A percentile compares a stretch with the other conserved stretches of the same genome.
phyloP scores from a whole-genome alignment of 805 yeast species.

The Candida germanica region DNA sequence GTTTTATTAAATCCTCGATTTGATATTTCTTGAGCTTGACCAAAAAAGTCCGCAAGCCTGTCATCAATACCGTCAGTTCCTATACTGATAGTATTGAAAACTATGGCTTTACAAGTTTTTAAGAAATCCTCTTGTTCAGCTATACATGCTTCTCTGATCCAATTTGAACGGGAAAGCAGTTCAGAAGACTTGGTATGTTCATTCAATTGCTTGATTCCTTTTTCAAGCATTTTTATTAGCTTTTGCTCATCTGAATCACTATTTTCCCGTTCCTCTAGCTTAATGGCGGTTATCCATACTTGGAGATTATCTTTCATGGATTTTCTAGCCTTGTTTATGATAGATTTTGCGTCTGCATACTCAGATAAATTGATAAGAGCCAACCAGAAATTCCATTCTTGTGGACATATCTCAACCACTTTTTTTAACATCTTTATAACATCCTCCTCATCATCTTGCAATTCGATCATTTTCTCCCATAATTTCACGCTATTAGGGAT shows the following conservation, averaged over 20 bases:
- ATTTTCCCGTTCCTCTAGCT: slow-evolving; percentile 59
- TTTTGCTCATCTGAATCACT: slow-evolving; percentile 40
- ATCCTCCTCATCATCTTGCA: slow-evolving; percentile 53
- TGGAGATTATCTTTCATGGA: slow-evolving; percentile 43
- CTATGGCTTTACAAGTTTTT: slow-evolving; percentile 53
- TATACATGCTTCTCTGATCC: slow-evolving; percentile 55
- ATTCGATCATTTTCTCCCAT: slow-evolving; percentile 67
- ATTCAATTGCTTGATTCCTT: slow-evolving; percentile 44
- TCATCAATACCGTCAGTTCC: slow-evolving; percentile 1
- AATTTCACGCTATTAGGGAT: slow-evolving; percentile 54
- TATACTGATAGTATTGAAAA: slow-evolving; percentile 17
- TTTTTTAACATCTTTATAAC: slow-evolving; percentile 53
- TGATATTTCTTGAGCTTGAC: slow-evolving; percentile 8
- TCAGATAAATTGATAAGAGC: slow-evolving; percentile 47
- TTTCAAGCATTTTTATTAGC: slow-evolving; percentile 45
- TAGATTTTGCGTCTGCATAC: slow-evolving; percentile 47
- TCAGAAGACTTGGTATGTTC: slow-evolving; percentile 8
- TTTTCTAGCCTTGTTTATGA: slow-evolving; percentile 61
- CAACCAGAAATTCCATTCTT: slow-evolving; percentile 64
- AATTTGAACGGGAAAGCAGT: slow-evolving; percentile 27
- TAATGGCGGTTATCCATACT: slow-evolving; percentile 70
- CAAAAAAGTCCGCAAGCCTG: slow-evolving; percentile 9
- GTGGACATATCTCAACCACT: slow-evolving; percentile 69
- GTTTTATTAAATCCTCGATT: slow-evolving; percentile 37
- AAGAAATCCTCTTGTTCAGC: slow-evolving; percentile 48